Conservation (phyloP, 192 early-diverging fungal genomes). For the Mortierella hygrophila region DNA sequence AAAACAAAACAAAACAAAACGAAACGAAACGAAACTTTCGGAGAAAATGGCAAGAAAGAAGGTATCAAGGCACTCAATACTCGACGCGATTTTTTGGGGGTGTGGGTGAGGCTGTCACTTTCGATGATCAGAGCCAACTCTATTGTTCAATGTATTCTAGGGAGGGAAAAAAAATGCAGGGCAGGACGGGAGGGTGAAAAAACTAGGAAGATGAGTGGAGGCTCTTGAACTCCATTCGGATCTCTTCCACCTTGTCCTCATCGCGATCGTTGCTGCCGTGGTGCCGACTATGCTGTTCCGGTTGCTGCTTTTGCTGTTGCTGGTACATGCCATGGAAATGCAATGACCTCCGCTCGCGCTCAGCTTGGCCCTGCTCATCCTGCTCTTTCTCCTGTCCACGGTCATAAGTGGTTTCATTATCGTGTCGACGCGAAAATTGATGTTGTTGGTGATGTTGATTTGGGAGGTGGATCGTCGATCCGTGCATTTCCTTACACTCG, state of each 20-base stretch:
- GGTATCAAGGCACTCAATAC: too few relatives aligned
- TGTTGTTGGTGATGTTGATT: neutral
- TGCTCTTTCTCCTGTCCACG: neutral
- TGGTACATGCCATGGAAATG: neutral
- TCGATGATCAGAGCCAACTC: neutral
- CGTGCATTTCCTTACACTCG: neutral
- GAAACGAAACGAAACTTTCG: too few relatives aligned
- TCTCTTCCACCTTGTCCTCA: constrained; percentile 16
- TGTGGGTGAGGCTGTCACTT: neutral
- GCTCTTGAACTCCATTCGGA: constrained; percentile 30
- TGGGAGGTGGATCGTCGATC: neutral
- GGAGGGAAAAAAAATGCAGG: neutral
- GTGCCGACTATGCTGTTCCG: neutral
- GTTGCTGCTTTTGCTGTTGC: neutral
- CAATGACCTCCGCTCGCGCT: neutral
- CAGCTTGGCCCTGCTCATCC: neutral
- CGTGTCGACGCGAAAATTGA: neutral
- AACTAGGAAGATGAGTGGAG: neutral
- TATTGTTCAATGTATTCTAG: neutral
- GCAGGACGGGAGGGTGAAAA: neutral
- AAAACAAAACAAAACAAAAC: too few relatives aligned
- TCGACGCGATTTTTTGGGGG: too few relatives aligned
- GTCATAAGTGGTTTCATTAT: neutral
- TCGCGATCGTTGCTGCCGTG: neutral
- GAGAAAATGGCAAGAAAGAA: too few relatives aligned